phyloP scores from a whole-genome alignment of 495 filamentous ascomycete species.

The Tuber umbilicatum region DNA sequence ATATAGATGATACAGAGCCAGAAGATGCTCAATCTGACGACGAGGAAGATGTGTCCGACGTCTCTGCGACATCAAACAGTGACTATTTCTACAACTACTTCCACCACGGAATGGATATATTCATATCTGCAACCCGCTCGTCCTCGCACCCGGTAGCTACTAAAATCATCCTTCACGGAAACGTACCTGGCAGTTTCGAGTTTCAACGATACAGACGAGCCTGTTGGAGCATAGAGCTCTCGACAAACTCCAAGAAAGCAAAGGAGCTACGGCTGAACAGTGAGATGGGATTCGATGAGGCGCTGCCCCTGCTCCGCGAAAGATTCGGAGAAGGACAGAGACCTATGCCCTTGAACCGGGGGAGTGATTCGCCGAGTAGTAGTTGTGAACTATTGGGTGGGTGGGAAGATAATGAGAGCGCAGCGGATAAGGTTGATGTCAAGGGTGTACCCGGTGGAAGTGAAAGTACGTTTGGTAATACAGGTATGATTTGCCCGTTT shows the following conservation, averaged over 20 bases:
- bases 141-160: conserved; percentile 65
- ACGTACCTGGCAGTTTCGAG: conserved; percentile 89
- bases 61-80: conserved; percentile 45
- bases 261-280: conserved; percentile 51
- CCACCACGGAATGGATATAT: conserved; percentile 87
- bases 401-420: conserved; percentile 66
- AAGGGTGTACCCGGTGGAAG: conserved; percentile 40
- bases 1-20: conserved; percentile 63
- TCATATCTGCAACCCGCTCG: conserved; percentile 68
- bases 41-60: conserved; percentile 57
- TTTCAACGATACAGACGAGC: conserved; percentile 91
- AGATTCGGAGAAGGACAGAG: conserved; percentile 60
- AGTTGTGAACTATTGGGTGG: conserved; percentile 83
- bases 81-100: conserved; percentile 98
- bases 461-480: conserved; percentile 46
- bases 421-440: conserved; percentile 37
- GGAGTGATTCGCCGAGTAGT: conserved; percentile 85
- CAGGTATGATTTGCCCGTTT: conserved; percentile 31
- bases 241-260: conserved; percentile 42
- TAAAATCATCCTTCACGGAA: conserved; percentile 85
- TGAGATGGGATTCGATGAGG: conserved; percentile 67
- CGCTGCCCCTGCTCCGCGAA: conserved; percentile 60
- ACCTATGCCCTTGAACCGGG: conserved; percentile 81
- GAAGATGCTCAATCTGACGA: conserved; percentile 73
- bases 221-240: conserved; percentile 71